These are phyloP conservation scores for Isabelozyma rhagii DNA, from an alignment of 805 yeast species.

Conservation along the genomic window DNA sequence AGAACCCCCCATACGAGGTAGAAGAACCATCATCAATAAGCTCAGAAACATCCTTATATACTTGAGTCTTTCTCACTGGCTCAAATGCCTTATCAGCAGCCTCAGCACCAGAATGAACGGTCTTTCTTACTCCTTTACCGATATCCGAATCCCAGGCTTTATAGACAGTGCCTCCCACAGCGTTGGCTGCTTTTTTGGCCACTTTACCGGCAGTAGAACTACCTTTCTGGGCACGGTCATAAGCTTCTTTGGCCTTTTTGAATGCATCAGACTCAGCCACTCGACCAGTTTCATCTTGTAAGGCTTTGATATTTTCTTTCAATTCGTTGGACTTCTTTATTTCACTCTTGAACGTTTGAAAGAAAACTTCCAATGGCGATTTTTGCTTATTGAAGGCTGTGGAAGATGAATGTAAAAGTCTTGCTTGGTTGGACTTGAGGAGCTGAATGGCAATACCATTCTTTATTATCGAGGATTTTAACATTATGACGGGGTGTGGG, in stretches of 20 bases:
- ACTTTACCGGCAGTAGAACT: conserved; percentile 68
- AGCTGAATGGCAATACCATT: background rate
- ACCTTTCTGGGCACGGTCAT: conserved; percentile 74
- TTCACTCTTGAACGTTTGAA: conserved; percentile 87
- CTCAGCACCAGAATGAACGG: conserved; percentile 79
- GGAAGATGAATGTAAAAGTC: conserved; percentile 15
- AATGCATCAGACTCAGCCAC: conserved; percentile 93
- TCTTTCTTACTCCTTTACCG: conserved; percentile 82
- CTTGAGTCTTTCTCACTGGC: conserved; percentile 88
- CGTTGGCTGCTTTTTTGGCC: conserved; percentile 86
- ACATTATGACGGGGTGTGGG: conserved; percentile 1
- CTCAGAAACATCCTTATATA: conserved; percentile 83
- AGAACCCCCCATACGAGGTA: conserved; percentile 87
- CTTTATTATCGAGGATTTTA: conserved; percentile 4
- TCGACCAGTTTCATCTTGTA: conserved; percentile 93
- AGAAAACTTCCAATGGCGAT: conserved; percentile 88
- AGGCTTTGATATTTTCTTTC: conserved; percentile 88
- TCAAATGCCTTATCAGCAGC: conserved; percentile 85
- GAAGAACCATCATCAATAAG: conserved; percentile 92
- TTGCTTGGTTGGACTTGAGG: background rate
- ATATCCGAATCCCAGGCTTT: conserved; percentile 97
- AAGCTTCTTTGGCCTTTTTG: conserved; percentile 90
- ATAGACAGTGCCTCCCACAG: conserved; percentile 82
- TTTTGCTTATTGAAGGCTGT: conserved; percentile 33
- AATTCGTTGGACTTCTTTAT: conserved; percentile 88